phyloP scores from a whole-genome alignment of 2,329 filamentous ascomycete genomes.

The Colletotrichum theobromicola region DNA sequence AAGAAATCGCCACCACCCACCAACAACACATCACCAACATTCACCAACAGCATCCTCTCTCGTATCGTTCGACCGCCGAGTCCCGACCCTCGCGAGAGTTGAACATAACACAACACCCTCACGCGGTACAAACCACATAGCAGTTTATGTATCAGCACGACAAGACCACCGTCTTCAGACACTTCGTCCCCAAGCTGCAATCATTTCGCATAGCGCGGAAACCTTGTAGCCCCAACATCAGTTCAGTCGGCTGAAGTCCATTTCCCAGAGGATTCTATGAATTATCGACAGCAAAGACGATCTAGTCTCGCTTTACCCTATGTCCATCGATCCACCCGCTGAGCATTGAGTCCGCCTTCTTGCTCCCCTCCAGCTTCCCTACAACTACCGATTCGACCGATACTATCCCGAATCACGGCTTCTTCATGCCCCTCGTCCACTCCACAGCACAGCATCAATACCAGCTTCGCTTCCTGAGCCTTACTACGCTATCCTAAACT shows the following conservation, averaged over 20 bases:
- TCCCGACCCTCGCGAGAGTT: slow-evolving; percentile 15
- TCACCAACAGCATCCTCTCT: background rate
- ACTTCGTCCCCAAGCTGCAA: slow-evolving; percentile 95
- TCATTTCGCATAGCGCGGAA: slow-evolving; percentile 95
- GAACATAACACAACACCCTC: slow-evolving; percentile 17
- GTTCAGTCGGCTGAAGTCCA: slow-evolving; percentile 85
- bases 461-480: slow-evolving; percentile 28
- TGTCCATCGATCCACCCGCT: slow-evolving; percentile 59
- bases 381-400: background rate
- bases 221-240: slow-evolving; percentile 88
- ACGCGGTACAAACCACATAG: slow-evolving; percentile 20
- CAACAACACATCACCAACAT: background rate
- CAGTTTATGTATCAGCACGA: slow-evolving; percentile 99
- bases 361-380: slow-evolving; percentile 30
- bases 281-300: slow-evolving; percentile 55
- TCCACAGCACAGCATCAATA: slow-evolving; percentile 21
- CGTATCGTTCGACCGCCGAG: slow-evolving; percentile 14
- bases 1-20: background rate
- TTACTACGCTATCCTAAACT: background rate
- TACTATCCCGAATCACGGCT: background rate
- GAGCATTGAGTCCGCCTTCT: slow-evolving; percentile 56
- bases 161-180: slow-evolving; percentile 87
- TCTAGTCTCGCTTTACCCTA: slow-evolving; percentile 54
- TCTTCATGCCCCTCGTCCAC: slow-evolving; percentile 18
- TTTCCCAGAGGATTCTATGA: slow-evolving; percentile 59